Evolutionary conservation across 2,329 filamentous ascomycete genomes (phyloP), one percentile per base, ranked within the genome.

Genomic region (Apiospora hydei): DNA sequence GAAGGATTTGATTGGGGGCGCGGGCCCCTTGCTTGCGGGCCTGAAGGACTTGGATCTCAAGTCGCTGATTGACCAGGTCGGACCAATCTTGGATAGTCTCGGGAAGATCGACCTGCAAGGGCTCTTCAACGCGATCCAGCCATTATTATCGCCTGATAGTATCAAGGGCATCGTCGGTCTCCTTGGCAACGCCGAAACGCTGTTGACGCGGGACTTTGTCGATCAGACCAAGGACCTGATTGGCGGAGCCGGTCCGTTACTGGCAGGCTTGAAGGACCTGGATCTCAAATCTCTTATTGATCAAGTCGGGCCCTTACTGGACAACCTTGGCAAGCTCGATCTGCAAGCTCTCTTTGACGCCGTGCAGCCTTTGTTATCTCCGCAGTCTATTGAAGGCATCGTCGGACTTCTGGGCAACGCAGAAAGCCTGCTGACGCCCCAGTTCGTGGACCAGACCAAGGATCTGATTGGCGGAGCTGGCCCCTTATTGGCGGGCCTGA

Each of bases 401-500:
- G 78, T 79, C 6, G 72, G 70, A 0, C 70, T 81, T 0, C 24
- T 81, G 0, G 73, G 75, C 64, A 79, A 80, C 1, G 78, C 78
- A 1, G 75, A 74, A 1, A 47, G 71, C n/a, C 73, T 80, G 1
- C 46, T 80, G 8, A 74, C 73, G 1, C 71, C 77, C 43, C 74
- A 78, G 3, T 74, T 74, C 1, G 76, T 78, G 3, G 72, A 73
- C 0, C 71, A 43, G 69, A 75, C 41, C 47, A n/a, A 77, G 75
- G 21, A 77, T 74, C 4, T 76, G 73, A 21, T 79, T 76, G 2
- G 70, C 78, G 3, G 75, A 2, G 47, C 69, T 30, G 72, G 69
- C 30, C 82, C 83, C 1, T 73, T 84, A 0, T 77, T 84, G 6
- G 73, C 75, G 1, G 78, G 77, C 3, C 75, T 83, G 3, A 74